phyloP scores from a whole-genome alignment of 345 rosid species.

The Citrus mangshanensis region DNA sequence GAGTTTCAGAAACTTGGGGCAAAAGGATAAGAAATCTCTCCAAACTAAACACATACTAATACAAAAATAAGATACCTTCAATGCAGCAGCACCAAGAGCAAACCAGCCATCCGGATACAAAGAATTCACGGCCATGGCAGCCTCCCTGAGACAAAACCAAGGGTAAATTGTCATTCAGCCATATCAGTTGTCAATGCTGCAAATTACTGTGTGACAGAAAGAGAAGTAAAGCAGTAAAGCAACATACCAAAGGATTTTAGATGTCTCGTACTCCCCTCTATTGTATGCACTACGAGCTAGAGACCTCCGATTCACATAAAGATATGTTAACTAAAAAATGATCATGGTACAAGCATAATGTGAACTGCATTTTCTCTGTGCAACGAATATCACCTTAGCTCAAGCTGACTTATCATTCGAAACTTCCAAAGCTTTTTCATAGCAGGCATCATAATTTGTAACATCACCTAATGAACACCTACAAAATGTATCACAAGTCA shows the following conservation, averaged over 20 bases:
- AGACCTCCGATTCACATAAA: constrained; percentile 50
- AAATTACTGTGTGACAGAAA: not conserved
- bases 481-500: constrained; percentile 19
- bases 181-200: constrained; percentile 14
- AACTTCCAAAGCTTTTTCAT: constrained; percentile 87
- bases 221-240: not conserved
- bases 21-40: not conserved
- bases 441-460: constrained; percentile 72
- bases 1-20: constrained; percentile 13
- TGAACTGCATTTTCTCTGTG: not conserved
- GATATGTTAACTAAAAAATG: constrained; percentile 10
- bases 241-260: constrained; percentile 74
- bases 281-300: constrained; percentile 90
- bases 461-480: constrained; percentile 97
- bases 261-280: constrained; percentile 78
- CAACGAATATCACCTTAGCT: constrained; percentile 25
- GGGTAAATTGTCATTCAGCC: constrained; percentile 8
- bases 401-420: constrained; percentile 78
- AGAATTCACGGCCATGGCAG: constrained; percentile 91
- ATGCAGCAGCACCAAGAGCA: constrained; percentile 95
- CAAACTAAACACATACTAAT: constrained; percentile 1
- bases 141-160: constrained; percentile 57
- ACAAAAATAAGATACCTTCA: constrained; percentile 55
- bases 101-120: constrained; percentile 97
- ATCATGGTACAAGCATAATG: constrained; percentile 8